phyloP scores from a whole-genome alignment of 2,329 filamentous ascomycete species.

The Curvularia sp. region DNA sequence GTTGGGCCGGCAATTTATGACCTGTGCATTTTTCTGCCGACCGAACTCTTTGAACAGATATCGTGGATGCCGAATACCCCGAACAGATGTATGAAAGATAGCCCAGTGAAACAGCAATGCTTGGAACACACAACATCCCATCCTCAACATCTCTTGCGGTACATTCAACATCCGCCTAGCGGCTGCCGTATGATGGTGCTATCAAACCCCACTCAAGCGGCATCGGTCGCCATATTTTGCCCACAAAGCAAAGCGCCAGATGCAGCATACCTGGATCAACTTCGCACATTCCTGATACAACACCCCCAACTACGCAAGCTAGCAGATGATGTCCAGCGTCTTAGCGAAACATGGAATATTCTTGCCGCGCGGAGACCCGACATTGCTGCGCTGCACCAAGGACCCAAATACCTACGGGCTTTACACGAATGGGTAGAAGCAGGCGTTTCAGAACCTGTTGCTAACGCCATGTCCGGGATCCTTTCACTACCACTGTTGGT shows the following conservation, averaged over 20 bases:
- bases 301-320: conserved; percentile 9
- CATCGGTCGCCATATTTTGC: conserved; percentile 31
- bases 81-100: background rate
- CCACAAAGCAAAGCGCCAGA: conserved; percentile 33
- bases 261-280: conserved; percentile 23
- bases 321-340: conserved; percentile 11
- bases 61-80: background rate
- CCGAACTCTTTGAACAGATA: background rate
- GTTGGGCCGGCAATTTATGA: background rate
- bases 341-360: conserved; percentile 15
- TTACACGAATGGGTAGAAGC: conserved; percentile 11
- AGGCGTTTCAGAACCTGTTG: conserved; percentile 22
- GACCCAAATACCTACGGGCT: conserved; percentile 1
- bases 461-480: conserved; percentile 24
- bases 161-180: conserved; percentile 3
- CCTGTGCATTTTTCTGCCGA: background rate
- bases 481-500: conserved; percentile 29
- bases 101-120: background rate
- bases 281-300: conserved; percentile 23
- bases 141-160: background rate
- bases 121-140: background rate
- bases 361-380: conserved; percentile 11
- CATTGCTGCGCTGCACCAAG: conserved; percentile 16
- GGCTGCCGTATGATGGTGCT: background rate
- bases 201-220: conserved; percentile 4